Evolutionary conservation across 768 basidiomycete species (phyloP), one percentile per base, ranked within the genome.

Genomic region (Kondoa malvinella): DNA sequence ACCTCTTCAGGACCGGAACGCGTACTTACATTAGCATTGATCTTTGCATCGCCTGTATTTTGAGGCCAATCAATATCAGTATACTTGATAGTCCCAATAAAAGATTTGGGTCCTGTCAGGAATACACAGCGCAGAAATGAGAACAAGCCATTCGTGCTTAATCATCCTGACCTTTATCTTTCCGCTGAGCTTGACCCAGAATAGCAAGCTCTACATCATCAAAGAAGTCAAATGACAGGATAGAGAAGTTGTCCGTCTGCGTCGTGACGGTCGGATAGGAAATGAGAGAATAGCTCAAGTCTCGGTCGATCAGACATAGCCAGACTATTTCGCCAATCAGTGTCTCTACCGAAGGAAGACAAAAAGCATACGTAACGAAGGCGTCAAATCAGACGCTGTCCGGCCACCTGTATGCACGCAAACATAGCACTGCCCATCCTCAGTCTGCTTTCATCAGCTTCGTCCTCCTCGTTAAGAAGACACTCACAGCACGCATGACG

Each of bases 221-320:
- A 33, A 69, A 69, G 60, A 69, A 69, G 3, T 67, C 58, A 31
- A 67, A 62, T 56, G 66, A 65, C 14, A 69, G 57, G 8, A 69
- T 62, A 29, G 66, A 65, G 33, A 66, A 60, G 31, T 27, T 59
- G 8, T 65, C 40, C 1, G 26, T 17, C 16, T 56, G 56, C 12
- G 12, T n/a, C n/a, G 61, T 33, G 40, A 27, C 14, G 2, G 3
- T 12, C 26, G 67, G 33, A 32, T 65, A 17, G 59, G 50, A 69
- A 29, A 57, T 56, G 4, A 30, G 33, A 25, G 17, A 31, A 21
- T 30, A 31, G 3, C 63, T 14, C 25, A 16, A 15, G 12, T 50
- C 31, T 17, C 12, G 25, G 29, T 34, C 14, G 17, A 62, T 29
- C 34, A 15, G 25, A 21, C 62, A 26, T 2, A 69, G 12, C 69